Percentiles rank a stretch among this genome's conserved stretches.
Evolutionary conservation across 2,329 filamentous ascomycete species (phyloP).

Genomic region (Verticillium longisporum): DNA sequence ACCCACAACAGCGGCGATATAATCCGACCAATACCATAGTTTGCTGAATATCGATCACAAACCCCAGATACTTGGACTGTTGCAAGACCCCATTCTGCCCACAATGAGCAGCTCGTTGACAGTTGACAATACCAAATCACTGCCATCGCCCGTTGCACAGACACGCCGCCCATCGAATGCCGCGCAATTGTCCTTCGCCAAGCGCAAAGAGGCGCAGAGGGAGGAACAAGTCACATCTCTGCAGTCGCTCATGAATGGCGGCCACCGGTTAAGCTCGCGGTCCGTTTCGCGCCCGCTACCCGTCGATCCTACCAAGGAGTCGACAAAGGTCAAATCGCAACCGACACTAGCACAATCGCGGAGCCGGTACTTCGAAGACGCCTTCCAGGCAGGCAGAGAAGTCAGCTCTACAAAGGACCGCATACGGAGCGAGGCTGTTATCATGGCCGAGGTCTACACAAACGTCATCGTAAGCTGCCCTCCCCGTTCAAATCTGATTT

Average conservation of each 20-base stretch:
- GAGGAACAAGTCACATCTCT: slow-evolving; percentile 14
- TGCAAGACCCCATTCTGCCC: background rate
- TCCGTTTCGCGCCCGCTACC: slow-evolving; percentile 30
- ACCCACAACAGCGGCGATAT: background rate
- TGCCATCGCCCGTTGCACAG: background rate
- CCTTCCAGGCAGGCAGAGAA: slow-evolving; percentile 27
- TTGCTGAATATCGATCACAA: background rate
- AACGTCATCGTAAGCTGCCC: slow-evolving; percentile 50
- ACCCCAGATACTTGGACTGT: background rate
- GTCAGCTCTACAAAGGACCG: slow-evolving; percentile 32
- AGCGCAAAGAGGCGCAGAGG: slow-evolving; percentile 20
- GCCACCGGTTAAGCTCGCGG: slow-evolving; percentile 23
- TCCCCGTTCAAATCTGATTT: background rate
- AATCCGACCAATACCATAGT: background rate
- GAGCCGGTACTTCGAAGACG: slow-evolving; percentile 40
- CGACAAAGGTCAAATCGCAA: slow-evolving; percentile 21
- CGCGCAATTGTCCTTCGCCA: slow-evolving; percentile 18
- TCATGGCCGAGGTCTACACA: slow-evolving; percentile 58
- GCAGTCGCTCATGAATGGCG: slow-evolving; percentile 26
- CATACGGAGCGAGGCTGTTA: slow-evolving; percentile 47
- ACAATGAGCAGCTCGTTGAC: background rate
- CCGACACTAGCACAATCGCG: slow-evolving; percentile 25
- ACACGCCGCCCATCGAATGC: slow-evolving; percentile 5
- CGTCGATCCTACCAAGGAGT: slow-evolving; percentile 24
- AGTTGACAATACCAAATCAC: background rate